Base-by-base conservation (phyloP, 345 rosid genomes). In the Angophora floribunda region DNA sequence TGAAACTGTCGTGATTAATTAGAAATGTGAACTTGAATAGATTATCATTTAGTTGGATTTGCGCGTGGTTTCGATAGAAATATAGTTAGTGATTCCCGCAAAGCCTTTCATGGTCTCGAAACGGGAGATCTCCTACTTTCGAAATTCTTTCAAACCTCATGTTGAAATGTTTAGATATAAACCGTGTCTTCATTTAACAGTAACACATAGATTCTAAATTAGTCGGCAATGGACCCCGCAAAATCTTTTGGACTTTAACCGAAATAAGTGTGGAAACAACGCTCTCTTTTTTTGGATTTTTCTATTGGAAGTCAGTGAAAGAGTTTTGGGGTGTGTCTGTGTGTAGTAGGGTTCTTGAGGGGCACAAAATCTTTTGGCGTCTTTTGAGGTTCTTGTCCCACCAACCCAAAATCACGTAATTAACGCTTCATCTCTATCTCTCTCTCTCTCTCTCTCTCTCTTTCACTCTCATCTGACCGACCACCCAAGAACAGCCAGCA, bases 361-460 rank as follows among this genome's bases (percentile, higher is more conserved):
- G 84, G 84, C 41, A 75, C 49, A 52, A 89, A 87, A 87, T 90
- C 75, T 89, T 87, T 91, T 90, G 89, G 91, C 89, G 92, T 92
- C 94, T 92, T 94, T 94, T 93, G 92, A 94, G 94, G 89, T 28
- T 85, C 65, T 41, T 85, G 87, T 85, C 87, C 61, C 61, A 55
- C 53, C 61, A 51, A 28, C 86, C 36, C 36, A 30, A 51, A 16
- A 49, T 53, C 44, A 85, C 86, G 87, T n/a, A 52, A 85, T 52
- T 55, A 30, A 55, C 65, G 87, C 86, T 51, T 52, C 45, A 52
- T 15, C 22, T 85, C 24, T 21, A 15, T 52, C 79, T 63, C 41
- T 30, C 44, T 65, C 75, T 13, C 75, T n/a, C 65, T 24, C 65
- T 52, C 15, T 61, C 67, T 61, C 13, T 50, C 51, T 8, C 14